A percentile compares a stretch with the other conserved stretches of the same genome.
phyloP scores from a whole-genome alignment of 106 monocot species.

The Amphibolis antarctica region DNA sequence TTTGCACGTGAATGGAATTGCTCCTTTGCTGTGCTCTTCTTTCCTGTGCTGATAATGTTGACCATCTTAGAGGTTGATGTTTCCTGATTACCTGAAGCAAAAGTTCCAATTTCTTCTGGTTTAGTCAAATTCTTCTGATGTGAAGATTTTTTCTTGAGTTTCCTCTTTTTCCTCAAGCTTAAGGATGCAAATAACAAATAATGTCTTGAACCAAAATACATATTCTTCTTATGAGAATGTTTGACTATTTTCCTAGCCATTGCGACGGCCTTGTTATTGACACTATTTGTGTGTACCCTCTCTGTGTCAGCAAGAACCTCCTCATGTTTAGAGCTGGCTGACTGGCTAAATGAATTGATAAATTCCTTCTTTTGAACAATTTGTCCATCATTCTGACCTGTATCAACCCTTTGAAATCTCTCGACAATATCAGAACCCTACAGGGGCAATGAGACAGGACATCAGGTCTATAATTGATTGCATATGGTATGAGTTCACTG shows the following conservation, averaged over 20 bases:
- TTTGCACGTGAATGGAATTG: not conserved
- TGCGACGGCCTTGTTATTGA: not conserved
- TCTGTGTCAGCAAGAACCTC: not conserved
- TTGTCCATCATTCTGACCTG: not conserved
- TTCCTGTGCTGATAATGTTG: not conserved
- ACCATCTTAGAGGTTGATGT: conserved; percentile 38
- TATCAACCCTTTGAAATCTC: not conserved
- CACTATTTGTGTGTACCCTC: not conserved
- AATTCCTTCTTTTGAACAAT: not conserved
- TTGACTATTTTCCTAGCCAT: not conserved
- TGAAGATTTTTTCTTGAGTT: conserved; percentile 20
- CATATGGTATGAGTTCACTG: not conserved
- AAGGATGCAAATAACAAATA: conserved; percentile 38
- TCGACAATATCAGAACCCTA: not conserved
- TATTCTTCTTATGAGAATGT: conserved; percentile 8
- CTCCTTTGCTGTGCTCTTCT: conserved; percentile 10
- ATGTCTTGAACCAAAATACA: conserved; percentile 41
- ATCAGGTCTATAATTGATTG: not conserved
- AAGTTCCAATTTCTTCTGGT: not conserved
- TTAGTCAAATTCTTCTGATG: conserved; percentile 9
- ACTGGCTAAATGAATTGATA: not conserved
- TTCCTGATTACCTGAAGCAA: conserved; percentile 5
- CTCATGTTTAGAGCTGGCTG: not conserved
- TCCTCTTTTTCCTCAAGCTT: conserved; percentile 29
- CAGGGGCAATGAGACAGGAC: not conserved